Conservation (phyloP, 2,329 filamentous ascomycete species). For the Alternaria conjuncta region DNA sequence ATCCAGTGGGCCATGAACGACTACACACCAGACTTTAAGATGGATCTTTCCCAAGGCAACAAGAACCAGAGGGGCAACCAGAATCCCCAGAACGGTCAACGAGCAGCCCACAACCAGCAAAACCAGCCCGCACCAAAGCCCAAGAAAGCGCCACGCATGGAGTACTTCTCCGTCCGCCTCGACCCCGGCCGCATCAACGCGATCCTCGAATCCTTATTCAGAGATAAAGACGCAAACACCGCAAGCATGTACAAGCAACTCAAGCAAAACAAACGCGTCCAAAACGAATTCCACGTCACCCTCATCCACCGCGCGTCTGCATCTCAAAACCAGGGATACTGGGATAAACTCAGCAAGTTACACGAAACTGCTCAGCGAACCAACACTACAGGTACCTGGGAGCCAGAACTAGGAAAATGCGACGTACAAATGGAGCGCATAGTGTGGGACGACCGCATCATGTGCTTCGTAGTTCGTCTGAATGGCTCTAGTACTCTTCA, state of each 20-base stretch:
- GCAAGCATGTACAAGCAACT: constrained; percentile 78
- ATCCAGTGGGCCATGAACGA: constrained; percentile 76
- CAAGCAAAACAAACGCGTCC: constrained; percentile 74
- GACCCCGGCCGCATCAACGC: constrained; percentile 58
- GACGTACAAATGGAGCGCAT: constrained; percentile 69
- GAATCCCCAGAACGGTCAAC: constrained; percentile 31
- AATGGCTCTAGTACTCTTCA: constrained; percentile 36
- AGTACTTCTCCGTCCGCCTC: constrained; percentile 70
- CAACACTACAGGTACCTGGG: constrained; percentile 49
- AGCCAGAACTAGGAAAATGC: constrained; percentile 67
- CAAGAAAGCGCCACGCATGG: constrained; percentile 60
- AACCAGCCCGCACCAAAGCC: constrained; percentile 50
- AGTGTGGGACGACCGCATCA: constrained; percentile 84
- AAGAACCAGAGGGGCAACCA: constrained; percentile 41
- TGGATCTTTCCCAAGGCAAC: constrained; percentile 68
- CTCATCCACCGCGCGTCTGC: constrained; percentile 79
- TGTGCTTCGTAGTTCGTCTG: constrained; percentile 84
- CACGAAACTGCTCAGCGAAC: constrained; percentile 50
- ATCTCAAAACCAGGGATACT: constrained; percentile 69
- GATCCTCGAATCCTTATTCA: constrained; percentile 75
- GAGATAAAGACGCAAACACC: constrained; percentile 58
- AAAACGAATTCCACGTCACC: constrained; percentile 90
- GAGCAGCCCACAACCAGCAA: constrained; percentile 37
- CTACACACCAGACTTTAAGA: constrained; percentile 77
- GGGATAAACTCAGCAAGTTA: constrained; percentile 73